These are phyloP conservation scores for Saccharomyces hybrid DNA, from an alignment of 1,139 yeast species.

Conservation along the genomic window DNA sequence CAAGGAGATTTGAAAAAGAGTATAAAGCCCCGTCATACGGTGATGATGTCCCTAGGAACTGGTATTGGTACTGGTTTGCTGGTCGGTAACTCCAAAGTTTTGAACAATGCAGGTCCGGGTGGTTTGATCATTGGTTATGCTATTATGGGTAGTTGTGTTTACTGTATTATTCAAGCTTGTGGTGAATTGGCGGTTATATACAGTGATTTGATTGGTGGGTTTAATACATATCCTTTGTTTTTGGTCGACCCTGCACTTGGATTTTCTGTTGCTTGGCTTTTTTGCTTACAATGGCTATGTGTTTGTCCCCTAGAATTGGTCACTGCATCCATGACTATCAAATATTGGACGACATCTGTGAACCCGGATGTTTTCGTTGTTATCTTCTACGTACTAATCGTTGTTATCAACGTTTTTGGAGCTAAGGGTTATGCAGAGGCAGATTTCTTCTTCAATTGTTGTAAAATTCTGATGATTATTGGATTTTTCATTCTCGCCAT, in stretches of 20 bases:
- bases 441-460: slow-evolving; percentile 52
- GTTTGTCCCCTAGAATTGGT: slow-evolving; percentile 70
- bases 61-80: slow-evolving; percentile 77
- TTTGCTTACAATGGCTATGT: slow-evolving; percentile 73
- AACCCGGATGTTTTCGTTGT: slow-evolving; percentile 64
- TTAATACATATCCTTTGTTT: slow-evolving; percentile 60
- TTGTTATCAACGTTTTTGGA: slow-evolving; percentile 55
- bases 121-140: slow-evolving; percentile 65
- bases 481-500: slow-evolving; percentile 63
- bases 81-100: slow-evolving; percentile 67
- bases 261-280: slow-evolving; percentile 73
- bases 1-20: slow-evolving; percentile 38
- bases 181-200: slow-evolving; percentile 78
- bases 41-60: slow-evolving; percentile 77
- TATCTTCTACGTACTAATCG: slow-evolving; percentile 55
- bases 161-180: slow-evolving; percentile 71
- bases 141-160: slow-evolving; percentile 61
- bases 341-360: slow-evolving; percentile 40
- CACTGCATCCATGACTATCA: slow-evolving; percentile 65
- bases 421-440: slow-evolving; percentile 74
- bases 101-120: slow-evolving; percentile 73
- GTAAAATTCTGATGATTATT: slow-evolving; percentile 53
- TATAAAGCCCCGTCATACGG: slow-evolving; percentile 44
- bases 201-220: slow-evolving; percentile 71
- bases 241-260: slow-evolving; percentile 71